Base-by-base conservation (phyloP, 495 filamentous ascomycete genomes). In the Penicillium pancosmium region DNA sequence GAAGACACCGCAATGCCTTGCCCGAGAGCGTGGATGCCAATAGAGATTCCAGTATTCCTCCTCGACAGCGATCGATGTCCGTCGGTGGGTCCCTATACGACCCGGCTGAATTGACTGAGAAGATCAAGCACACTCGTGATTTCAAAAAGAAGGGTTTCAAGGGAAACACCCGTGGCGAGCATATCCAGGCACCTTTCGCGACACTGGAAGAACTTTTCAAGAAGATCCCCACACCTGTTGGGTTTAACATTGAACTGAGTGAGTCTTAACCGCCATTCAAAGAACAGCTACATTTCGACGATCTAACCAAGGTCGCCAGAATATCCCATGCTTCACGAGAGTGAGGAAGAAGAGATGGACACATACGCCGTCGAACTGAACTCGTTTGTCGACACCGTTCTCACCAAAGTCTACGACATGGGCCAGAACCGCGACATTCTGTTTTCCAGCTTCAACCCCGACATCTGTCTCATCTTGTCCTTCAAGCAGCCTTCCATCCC, bases 241-340 rank as follows among this genome's bases (percentile, higher is more conserved):
- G 94, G 11, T 98, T 99, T 81, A 98, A 99, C 70, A 96, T 99
- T 62, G 95, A 99, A 79, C 88, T 99, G 81, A 99, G 83, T 85
- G 72, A 70, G 82, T 78, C 61, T 21, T 38, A 33, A 49, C 11
- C 12, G 38, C 54, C 46, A 25, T 25, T 33, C 12, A 60, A 68
- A 68, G 64, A 67, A 54, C 65, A 64, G 57, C 51, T 70, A 64
- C 57, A 60, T 60, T 59, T 64, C 11, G 66, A 64, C 58, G 60
- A 70, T 71, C 68, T 73, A 65, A 71, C 67, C 44, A 16, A 54
- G 60, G 41, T 65, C 62, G 61, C 63, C 55, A 85, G 82, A 98
- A 71, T 99, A 99, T 71, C 95, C 95, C 19, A 97, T 97, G 92
- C 84, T 98, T 49, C 86, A 90, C 67, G 95, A 99, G 79, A 88